Conservation (phyloP, 495 filamentous ascomycete species). For the Oidiodendron maius region DNA sequence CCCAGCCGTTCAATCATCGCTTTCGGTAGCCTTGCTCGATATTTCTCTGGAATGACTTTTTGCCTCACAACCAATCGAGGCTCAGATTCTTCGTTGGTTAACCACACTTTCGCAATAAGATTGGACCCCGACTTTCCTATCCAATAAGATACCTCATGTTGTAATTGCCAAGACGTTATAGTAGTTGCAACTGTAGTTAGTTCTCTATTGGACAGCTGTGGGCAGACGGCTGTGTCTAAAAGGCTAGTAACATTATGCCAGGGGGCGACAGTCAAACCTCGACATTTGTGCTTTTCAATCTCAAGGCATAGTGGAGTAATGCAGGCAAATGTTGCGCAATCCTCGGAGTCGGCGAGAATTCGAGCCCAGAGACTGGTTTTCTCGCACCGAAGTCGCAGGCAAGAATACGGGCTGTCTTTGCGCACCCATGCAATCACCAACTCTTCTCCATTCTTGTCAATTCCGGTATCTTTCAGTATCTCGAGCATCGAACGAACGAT, state of each 20-base stretch:
- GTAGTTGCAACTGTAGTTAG: not conserved
- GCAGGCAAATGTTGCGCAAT: constrained; percentile 13
- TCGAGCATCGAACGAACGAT: constrained; percentile 7
- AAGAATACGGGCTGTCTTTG: constrained; percentile 8
- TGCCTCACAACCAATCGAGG: constrained; percentile 5
- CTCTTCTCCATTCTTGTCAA: constrained; percentile 3
- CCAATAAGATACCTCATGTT: constrained; percentile 5
- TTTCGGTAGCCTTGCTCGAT: constrained; percentile 4
- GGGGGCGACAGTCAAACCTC: not conserved
- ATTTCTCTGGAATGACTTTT: constrained; percentile 9
- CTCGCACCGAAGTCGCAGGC: constrained; percentile 9
- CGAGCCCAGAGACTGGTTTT: constrained; percentile 12
- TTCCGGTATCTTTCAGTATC: constrained; percentile 8
- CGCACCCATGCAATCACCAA: constrained; percentile 10
- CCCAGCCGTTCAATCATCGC: constrained; percentile 5
- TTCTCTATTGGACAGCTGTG: constrained; percentile 3
- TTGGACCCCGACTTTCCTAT: constrained; percentile 6
- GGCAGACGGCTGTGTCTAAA: constrained; percentile 6
- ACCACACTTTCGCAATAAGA: constrained; percentile 9
- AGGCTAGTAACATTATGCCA: constrained; percentile 10
- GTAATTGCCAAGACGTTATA: constrained; percentile 5
- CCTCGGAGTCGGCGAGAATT: constrained; percentile 9
- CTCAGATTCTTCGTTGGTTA: constrained; percentile 8
- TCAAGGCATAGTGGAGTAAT: constrained; percentile 11
- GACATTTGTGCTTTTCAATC: constrained; percentile 6